phyloP scores from a whole-genome alignment of 2,329 filamentous ascomycete genomes.

The Clathrospora elynae region DNA sequence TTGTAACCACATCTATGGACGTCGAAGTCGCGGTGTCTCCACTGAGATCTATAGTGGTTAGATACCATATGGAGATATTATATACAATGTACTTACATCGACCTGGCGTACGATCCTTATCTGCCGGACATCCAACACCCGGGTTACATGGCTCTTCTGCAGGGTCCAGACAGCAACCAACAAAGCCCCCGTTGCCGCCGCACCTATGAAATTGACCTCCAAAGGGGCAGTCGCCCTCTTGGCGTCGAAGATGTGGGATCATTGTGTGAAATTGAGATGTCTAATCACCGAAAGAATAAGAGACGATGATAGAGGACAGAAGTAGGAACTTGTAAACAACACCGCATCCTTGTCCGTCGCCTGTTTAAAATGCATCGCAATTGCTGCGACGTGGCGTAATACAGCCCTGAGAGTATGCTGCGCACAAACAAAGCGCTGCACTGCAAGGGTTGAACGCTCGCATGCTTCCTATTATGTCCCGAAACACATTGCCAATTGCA shows the following conservation, averaged over 20 bases:
- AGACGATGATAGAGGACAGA: not conserved
- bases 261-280: conserved; percentile 12
- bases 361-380: conserved; percentile 6
- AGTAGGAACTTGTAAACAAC: conserved; percentile 1
- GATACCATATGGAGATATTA: not conserved
- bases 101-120: conserved; percentile 24
- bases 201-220: conserved; percentile 33
- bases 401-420: conserved; percentile 10
- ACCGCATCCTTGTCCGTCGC: no score
- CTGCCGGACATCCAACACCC: conserved; percentile 24
- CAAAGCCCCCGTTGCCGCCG: conserved; percentile 24
- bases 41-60: not conserved
- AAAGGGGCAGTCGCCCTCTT: conserved; percentile 18
- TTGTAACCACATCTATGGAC: no score
- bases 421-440: conserved; percentile 22
- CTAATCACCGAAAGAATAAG: not conserved
- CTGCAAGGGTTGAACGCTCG: conserved; percentile 13
- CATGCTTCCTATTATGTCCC: conserved; percentile 6
- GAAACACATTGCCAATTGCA: conserved; percentile 10
- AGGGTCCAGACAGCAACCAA: conserved; percentile 28
- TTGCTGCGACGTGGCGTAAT: conserved; percentile 6
- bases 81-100: conserved; percentile 19
- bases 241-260: conserved; percentile 9
- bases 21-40: no score
- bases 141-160: conserved; percentile 30